Conservation (phyloP, 805 yeast species). For the Saturnispora sekii region DNA sequence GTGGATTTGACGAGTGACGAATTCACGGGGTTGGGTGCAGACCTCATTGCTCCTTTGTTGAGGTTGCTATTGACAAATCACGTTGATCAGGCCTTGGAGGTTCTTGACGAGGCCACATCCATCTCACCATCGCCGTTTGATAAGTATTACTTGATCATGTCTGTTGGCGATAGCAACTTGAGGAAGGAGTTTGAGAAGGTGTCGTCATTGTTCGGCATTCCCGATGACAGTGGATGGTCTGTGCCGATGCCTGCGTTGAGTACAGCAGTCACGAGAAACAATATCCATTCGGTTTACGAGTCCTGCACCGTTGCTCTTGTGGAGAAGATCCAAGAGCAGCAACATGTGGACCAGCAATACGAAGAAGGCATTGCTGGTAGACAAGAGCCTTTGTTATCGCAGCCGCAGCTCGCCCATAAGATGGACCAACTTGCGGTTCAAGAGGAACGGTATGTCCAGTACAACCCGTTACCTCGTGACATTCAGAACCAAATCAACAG, state of each 20-base stretch:
- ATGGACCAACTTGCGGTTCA: slow-evolving; percentile 7
- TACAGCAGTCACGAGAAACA: slow-evolving; percentile 80
- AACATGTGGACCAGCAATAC: slow-evolving; percentile 15
- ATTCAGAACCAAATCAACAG: slow-evolving; percentile 18
- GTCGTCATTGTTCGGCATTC: slow-evolving; percentile 88
- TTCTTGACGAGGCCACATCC: slow-evolving; percentile 71
- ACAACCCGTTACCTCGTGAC: slow-evolving; percentile 23
- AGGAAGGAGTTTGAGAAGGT: slow-evolving; percentile 77
- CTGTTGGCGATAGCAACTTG: slow-evolving; percentile 72
- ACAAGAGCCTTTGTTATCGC: no score
- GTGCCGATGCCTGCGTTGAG: slow-evolving; percentile 91
- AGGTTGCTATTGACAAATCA: slow-evolving; percentile 72
- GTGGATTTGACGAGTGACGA: slow-evolving; percentile 71
- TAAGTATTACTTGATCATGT: slow-evolving; percentile 83
- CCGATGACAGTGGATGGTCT: slow-evolving; percentile 95
- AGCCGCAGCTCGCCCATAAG: slow-evolving; percentile 1
- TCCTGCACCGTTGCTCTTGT: slow-evolving; percentile 54
- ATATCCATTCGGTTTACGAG: slow-evolving; percentile 90
- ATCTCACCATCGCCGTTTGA: slow-evolving; percentile 91
- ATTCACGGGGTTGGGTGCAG: slow-evolving; percentile 89
- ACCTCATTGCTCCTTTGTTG: slow-evolving; percentile 80
- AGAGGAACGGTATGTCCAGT: slow-evolving; percentile 26
- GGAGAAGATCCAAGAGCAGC: slow-evolving; percentile 23
- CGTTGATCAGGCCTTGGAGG: slow-evolving; percentile 84
- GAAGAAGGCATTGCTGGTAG: no score